These are phyloP conservation scores for Fonsecaea erecta DNA, from an alignment of 2,329 filamentous ascomycete species.

Conservation along the genomic window DNA sequence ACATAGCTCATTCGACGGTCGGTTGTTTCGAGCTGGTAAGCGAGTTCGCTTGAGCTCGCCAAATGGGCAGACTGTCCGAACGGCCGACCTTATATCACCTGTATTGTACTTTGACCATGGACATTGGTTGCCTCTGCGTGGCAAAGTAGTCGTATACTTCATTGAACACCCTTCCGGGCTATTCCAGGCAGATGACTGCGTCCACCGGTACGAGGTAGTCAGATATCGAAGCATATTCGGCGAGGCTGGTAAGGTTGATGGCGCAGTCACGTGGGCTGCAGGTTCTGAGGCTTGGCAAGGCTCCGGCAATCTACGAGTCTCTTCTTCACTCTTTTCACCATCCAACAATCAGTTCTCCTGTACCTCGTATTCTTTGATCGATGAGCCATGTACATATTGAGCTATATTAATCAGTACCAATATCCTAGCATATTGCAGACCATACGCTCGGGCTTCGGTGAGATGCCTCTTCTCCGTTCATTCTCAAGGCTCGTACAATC, in stretches of 20 bases:
- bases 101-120: background rate
- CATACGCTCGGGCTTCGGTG: background rate
- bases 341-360: background rate
- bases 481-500: background rate
- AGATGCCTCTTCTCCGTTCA: background rate
- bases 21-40: background rate
- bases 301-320: background rate
- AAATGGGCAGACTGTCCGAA: background rate
- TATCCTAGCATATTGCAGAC: background rate
- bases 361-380: too few relatives aligned
- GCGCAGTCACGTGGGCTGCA: background rate
- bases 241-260: background rate
- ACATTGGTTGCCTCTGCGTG: background rate
- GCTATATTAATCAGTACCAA: constrained; percentile 1
- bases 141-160: background rate
- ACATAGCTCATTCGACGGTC: background rate
- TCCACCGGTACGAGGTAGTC: background rate
- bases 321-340: background rate
- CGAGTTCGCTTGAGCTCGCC: background rate
- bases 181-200: background rate
- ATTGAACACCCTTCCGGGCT: background rate
- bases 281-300: too few relatives aligned
- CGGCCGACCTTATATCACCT: background rate
- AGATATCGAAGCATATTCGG: background rate
- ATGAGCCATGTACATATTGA: constrained; percentile 1